These are phyloP conservation scores for Pleurotus citrinopileatus DNA, from an alignment of 768 basidiomycete genomes.

Conservation along the genomic window DNA sequence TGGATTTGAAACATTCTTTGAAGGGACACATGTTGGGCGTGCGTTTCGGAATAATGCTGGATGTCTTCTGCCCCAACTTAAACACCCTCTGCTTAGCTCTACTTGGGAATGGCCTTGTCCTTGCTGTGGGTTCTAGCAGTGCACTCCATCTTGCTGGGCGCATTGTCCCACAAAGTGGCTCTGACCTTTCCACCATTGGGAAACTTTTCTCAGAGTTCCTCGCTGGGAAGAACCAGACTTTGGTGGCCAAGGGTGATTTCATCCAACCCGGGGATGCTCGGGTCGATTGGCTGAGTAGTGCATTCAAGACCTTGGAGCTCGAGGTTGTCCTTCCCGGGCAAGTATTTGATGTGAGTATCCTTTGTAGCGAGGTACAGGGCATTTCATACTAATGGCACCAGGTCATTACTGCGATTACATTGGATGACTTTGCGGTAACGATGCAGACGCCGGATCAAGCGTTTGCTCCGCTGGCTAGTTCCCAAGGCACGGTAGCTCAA, in stretches of 20 bases:
- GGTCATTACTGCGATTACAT: conserved; percentile 62
- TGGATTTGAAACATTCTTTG: conserved; percentile 60
- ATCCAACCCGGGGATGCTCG: conserved; percentile 58
- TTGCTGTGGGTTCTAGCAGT: conserved; percentile 47
- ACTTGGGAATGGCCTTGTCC: conserved; percentile 42
- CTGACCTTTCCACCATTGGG: conserved; percentile 50
- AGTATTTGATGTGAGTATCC: conserved; percentile 40
- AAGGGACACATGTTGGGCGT: conserved; percentile 58
- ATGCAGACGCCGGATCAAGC: conserved; percentile 51
- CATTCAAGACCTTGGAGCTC: conserved; percentile 65
- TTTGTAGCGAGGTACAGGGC: background rate
- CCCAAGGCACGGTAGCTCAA: conserved; percentile 48
- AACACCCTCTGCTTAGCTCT: conserved; percentile 39
- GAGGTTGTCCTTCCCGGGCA: conserved; percentile 62
- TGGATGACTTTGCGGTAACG: conserved; percentile 54
- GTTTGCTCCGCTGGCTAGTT: conserved; percentile 60
- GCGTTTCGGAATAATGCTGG: conserved; percentile 23
- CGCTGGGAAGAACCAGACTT: conserved; percentile 59
- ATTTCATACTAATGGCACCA: conserved; percentile 18
- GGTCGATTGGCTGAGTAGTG: conserved; percentile 65
- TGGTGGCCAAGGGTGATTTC: conserved; percentile 55
- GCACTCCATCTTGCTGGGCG: conserved; percentile 58
- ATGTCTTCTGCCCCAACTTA: conserved; percentile 4
- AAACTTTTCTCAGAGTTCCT: conserved; percentile 66
- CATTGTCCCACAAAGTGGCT: conserved; percentile 60